phyloP scores from a whole-genome alignment of 495 filamentous ascomycete species.

The Umbilicaria muhlenbergii region DNA sequence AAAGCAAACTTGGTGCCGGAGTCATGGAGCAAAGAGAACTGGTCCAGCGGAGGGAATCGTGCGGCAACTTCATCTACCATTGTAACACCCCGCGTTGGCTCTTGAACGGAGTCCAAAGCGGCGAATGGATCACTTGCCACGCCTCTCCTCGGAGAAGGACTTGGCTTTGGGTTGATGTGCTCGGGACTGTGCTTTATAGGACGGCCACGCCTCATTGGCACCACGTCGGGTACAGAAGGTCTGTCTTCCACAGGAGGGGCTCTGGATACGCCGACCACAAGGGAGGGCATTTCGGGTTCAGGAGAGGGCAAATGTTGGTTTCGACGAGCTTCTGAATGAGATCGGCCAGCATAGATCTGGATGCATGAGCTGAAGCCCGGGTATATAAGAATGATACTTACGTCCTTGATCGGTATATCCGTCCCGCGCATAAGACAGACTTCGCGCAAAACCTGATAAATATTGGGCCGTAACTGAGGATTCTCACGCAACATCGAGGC shows the following conservation, averaged over 20 bases:
- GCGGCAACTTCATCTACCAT: slow-evolving; percentile 59
- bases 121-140: slow-evolving; percentile 77
- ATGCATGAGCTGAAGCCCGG: slow-evolving; percentile 7
- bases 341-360: slow-evolving; percentile 70
- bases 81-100: slow-evolving; percentile 29
- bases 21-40: slow-evolving; percentile 83
- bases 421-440: slow-evolving; percentile 77
- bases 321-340: slow-evolving; percentile 44
- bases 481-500: slow-evolving; percentile 83
- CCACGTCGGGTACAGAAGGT: slow-evolving; percentile 71
- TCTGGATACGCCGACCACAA: slow-evolving; percentile 55
- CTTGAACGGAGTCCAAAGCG: slow-evolving; percentile 53
- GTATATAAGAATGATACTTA: slow-evolving; percentile 25
- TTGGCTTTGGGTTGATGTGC: slow-evolving; percentile 38
- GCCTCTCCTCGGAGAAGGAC: slow-evolving; percentile 56
- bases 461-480: slow-evolving; percentile 70
- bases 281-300: slow-evolving; percentile 31
- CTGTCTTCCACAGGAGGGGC: slow-evolving; percentile 49
- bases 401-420: slow-evolving; percentile 83
- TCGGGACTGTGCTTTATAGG: slow-evolving; percentile 40
- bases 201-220: slow-evolving; percentile 84
- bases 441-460: slow-evolving; percentile 81
- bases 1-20: slow-evolving; percentile 83
- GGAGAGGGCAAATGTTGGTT: slow-evolving; percentile 46
- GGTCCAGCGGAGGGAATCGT: slow-evolving; percentile 81